These are phyloP conservation scores for Cryphonectria japonica DNA, from an alignment of 2,329 filamentous ascomycete species.

Conservation along the genomic window DNA sequence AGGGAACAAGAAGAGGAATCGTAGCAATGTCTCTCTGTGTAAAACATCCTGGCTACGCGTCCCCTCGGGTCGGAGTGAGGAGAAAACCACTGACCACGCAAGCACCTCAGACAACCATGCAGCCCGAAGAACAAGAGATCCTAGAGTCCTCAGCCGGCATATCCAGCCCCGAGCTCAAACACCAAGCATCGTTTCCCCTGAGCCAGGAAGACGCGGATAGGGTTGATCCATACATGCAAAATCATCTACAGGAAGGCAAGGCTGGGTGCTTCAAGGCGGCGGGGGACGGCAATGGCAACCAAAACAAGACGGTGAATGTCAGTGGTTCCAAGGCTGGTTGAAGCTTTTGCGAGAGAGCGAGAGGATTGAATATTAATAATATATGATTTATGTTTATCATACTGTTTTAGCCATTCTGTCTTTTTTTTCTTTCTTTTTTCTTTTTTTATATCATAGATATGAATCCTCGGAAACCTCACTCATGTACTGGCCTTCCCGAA, in stretches of 20 bases:
- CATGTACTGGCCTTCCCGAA: neutral
- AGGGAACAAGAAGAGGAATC: neutral
- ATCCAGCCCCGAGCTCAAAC: conserved; percentile 7
- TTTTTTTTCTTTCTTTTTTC: no score
- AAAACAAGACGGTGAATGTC: neutral
- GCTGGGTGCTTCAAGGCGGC: neutral
- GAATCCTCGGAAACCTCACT: neutral
- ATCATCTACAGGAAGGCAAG: neutral
- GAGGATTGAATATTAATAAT: neutral
- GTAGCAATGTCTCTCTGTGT: conserved; percentile 1
- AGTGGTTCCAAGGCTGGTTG: neutral
- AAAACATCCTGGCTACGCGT: neutral
- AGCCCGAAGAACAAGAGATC: conserved; percentile 12
- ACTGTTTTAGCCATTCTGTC: neutral
- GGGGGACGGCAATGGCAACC: neutral
- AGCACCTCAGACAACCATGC: neutral
- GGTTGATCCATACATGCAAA: neutral
- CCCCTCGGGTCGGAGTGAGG: neutral
- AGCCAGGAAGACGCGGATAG: neutral
- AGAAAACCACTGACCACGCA: neutral
- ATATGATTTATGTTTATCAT: neutral
- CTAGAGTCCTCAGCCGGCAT: conserved; percentile 8
- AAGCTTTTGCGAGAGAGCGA: neutral
- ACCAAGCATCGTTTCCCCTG: neutral
- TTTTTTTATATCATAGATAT: no score